Conservation (phyloP, 306 rosid species). For the Luffa acutangula region DNA sequence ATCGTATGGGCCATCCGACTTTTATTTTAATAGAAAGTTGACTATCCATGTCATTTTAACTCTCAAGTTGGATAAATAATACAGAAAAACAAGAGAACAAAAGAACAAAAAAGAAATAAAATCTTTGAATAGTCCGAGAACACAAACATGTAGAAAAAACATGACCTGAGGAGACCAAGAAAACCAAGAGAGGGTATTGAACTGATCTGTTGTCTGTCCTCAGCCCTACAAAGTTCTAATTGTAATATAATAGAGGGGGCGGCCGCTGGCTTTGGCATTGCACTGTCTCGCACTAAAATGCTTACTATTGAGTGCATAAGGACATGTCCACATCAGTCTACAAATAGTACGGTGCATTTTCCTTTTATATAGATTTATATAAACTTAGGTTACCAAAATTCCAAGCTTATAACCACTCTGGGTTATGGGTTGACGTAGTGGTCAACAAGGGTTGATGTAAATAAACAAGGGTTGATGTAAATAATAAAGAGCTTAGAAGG, state of each 20-base stretch:
- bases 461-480: not conserved
- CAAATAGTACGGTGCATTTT: not conserved
- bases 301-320: not conserved
- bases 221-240: not conserved
- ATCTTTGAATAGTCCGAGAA: not conserved
- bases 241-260: not conserved
- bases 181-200: not conserved
- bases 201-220: not conserved
- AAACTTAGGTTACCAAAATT: not conserved
- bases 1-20: not conserved
- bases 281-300: not conserved
- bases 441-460: not conserved
- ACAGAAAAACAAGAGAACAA: not conserved
- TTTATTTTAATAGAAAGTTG: not conserved
- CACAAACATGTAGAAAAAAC: not conserved
- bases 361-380: not conserved
- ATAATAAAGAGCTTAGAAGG: not conserved
- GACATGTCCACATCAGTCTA: not conserved
- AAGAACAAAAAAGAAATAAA: not conserved
- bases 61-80: not conserved
- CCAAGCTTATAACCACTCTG: not conserved
- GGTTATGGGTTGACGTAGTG: not conserved
- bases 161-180: not conserved
- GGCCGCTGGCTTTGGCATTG: not conserved
- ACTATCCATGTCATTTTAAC: not conserved